Conservation (phyloP, 108 stramenopile species). For the Conticribra weissflogii region DNA sequence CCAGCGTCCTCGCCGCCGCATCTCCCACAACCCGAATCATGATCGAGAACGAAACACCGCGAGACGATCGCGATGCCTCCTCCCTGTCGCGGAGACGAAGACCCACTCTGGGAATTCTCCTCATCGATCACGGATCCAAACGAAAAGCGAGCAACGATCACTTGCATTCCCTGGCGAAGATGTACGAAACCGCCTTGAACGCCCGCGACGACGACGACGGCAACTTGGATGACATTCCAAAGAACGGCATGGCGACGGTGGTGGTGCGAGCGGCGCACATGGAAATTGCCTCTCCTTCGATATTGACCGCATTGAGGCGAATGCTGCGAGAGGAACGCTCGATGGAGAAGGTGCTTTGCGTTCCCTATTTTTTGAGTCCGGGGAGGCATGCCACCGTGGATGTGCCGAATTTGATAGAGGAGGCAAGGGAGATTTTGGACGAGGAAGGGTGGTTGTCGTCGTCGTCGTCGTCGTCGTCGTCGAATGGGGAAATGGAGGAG, state of each 20-base stretch:
- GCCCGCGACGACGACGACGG: not conserved
- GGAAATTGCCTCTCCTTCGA: constrained; percentile 89
- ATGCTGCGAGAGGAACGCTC: constrained; percentile 15
- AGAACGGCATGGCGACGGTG: not conserved
- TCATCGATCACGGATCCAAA: constrained; percentile 93
- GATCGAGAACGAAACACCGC: no score
- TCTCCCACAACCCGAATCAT: no score
- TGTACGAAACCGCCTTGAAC: constrained; percentile 45
- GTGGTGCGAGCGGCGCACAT: constrained; percentile 88
- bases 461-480: no score
- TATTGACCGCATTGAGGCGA: constrained; percentile 65
- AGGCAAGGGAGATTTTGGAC: constrained; percentile 59
- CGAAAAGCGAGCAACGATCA: constrained; percentile 76
- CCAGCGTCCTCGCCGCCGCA: not conserved
- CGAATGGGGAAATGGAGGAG: no score
- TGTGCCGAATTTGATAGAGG: constrained; percentile 81
- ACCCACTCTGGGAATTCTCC: constrained; percentile 84
- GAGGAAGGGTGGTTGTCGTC: constrained; percentile 28
- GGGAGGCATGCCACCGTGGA: constrained; percentile 89
- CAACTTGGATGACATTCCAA: not conserved
- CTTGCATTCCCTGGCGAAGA: constrained; percentile 67
- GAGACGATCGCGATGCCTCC: no score
- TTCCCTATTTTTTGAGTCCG: constrained; percentile 91
- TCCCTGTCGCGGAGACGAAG: no score
- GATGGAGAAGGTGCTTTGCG: constrained; percentile 77